Conservation (phyloP, 202 grass and related monocot species). For the Musa balbisiana region DNA sequence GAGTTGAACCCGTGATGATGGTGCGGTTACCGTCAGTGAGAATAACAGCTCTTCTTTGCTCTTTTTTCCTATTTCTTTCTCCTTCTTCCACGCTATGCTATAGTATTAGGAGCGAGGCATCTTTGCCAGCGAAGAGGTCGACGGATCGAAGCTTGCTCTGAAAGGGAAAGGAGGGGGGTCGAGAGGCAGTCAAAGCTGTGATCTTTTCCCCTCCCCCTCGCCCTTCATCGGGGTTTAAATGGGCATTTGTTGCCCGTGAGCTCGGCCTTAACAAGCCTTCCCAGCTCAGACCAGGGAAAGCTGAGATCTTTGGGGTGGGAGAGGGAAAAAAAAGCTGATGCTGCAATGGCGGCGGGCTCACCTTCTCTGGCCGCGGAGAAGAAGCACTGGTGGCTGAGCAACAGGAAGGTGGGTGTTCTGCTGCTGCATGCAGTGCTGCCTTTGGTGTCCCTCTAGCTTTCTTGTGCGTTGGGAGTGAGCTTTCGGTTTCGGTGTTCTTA, state of each 20-base stretch:
- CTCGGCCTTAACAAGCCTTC: not conserved
- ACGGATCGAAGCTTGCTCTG: slow-evolving; percentile 79
- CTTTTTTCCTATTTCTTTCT: not conserved
- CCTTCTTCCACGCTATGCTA: not conserved
- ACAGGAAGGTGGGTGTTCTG: slow-evolving; percentile 58
- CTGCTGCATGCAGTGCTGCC: too few species aligned
- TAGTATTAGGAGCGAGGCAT: slow-evolving; percentile 35
- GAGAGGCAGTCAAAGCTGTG: slow-evolving; percentile 63
- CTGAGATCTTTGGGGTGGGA: not conserved
- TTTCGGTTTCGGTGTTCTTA: too few species aligned
- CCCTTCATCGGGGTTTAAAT: slow-evolving; percentile 17
- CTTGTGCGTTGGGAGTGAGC: not conserved
- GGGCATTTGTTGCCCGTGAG: not conserved
- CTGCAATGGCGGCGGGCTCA: slow-evolving; percentile 63
- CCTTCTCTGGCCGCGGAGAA: slow-evolving; percentile 73
- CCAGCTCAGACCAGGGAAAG: not conserved
- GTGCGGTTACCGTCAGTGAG: not conserved
- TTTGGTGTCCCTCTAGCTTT: not conserved
- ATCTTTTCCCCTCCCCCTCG: slow-evolving; percentile 25
- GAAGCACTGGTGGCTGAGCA: slow-evolving; percentile 87
- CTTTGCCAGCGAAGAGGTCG: slow-evolving; percentile 77
- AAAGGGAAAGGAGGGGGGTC: slow-evolving; percentile 48
- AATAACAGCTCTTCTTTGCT: not conserved
- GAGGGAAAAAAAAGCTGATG: slow-evolving; percentile 38
- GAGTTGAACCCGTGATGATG: not conserved